phyloP scores from a whole-genome alignment of 352 stramenopile genomes.

The Phytophthora cactorum region DNA sequence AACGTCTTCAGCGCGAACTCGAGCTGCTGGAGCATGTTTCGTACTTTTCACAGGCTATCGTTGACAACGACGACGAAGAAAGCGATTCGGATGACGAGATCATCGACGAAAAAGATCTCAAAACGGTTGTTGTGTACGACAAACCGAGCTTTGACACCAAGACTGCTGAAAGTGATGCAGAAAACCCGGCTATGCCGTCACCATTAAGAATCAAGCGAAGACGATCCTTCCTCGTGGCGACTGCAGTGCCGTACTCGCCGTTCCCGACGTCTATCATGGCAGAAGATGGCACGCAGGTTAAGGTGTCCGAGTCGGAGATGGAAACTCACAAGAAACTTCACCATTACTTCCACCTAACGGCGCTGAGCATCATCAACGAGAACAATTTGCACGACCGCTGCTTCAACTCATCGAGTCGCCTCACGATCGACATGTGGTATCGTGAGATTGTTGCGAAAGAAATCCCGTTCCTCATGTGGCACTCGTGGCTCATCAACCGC shows the following conservation, averaged over 20 bases:
- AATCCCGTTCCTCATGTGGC: constrained; percentile 81
- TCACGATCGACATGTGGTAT: constrained; percentile 87
- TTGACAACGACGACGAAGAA: constrained; percentile 71
- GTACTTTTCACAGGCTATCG: constrained; percentile 71
- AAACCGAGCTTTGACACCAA: constrained; percentile 8
- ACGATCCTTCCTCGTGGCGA: constrained; percentile 29
- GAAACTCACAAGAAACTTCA: constrained; percentile 86
- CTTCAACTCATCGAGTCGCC: constrained; percentile 82
- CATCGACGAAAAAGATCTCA: constrained; percentile 30
- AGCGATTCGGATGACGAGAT: constrained; percentile 72
- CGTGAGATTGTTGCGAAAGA: constrained; percentile 73
- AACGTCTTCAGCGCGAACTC: constrained; percentile 74
- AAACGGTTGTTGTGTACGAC: constrained; percentile 12
- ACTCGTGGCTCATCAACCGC: constrained; percentile 85
- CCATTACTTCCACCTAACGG: constrained; percentile 89
- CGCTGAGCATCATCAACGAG: constrained; percentile 88
- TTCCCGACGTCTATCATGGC: constrained; percentile 40
- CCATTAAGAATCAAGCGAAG: constrained; percentile 31
- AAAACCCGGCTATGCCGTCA: constrained; percentile 19
- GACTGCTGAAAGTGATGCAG: not conserved
- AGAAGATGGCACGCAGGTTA: constrained; percentile 43
- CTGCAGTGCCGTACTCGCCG: constrained; percentile 39
- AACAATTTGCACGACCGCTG: constrained; percentile 82
- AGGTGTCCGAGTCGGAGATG: constrained; percentile 58
- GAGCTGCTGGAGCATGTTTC: constrained; percentile 79